phyloP scores from a whole-genome alignment of 192 early-diverging fungal genomes.

The Entomortierella beljakovae region DNA sequence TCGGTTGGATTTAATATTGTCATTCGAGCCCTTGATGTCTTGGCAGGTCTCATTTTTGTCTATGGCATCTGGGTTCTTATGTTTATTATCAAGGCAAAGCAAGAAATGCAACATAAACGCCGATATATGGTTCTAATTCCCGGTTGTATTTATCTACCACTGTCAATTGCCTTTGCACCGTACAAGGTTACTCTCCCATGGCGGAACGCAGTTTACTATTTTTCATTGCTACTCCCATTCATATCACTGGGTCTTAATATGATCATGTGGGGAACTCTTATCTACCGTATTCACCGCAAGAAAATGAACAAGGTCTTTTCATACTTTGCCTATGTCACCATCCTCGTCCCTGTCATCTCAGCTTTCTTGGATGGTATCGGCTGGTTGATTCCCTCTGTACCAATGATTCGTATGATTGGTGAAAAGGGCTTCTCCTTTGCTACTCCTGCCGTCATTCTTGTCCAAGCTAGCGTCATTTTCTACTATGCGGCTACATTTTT shows the following conservation, averaged over 20 bases:
- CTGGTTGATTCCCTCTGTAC: conserved; percentile 39
- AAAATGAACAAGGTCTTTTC: conserved; percentile 37
- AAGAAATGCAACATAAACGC: conserved; percentile 22
- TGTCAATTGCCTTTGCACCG: conserved; percentile 50
- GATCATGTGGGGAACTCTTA: conserved; percentile 44
- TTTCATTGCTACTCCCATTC: conserved; percentile 46
- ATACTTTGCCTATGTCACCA: conserved; percentile 37
- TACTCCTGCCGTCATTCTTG: conserved; percentile 40
- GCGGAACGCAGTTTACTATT: conserved; percentile 46
- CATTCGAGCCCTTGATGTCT: conserved; percentile 35
- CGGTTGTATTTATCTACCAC: conserved; percentile 36
- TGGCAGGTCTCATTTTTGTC: conserved; percentile 16
- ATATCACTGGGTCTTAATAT: conserved; percentile 50
- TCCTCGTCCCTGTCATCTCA: conserved; percentile 35
- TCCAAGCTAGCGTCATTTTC: conserved; percentile 43
- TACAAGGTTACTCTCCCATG: conserved; percentile 48
- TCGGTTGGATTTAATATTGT: conserved; percentile 33
- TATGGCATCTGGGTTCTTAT: conserved; percentile 46
- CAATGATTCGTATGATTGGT: conserved; percentile 45
- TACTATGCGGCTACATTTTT: conserved; percentile 48
- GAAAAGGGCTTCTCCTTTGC: conserved; percentile 38
- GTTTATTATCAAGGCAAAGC: conserved; percentile 25
- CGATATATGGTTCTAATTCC: conserved; percentile 39
- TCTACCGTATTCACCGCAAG: conserved; percentile 49
- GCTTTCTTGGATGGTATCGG: conserved; percentile 49